These are phyloP conservation scores for Macroventuria anomochaeta DNA, from an alignment of 2,329 filamentous ascomycete species.

Conservation along the genomic window DNA sequence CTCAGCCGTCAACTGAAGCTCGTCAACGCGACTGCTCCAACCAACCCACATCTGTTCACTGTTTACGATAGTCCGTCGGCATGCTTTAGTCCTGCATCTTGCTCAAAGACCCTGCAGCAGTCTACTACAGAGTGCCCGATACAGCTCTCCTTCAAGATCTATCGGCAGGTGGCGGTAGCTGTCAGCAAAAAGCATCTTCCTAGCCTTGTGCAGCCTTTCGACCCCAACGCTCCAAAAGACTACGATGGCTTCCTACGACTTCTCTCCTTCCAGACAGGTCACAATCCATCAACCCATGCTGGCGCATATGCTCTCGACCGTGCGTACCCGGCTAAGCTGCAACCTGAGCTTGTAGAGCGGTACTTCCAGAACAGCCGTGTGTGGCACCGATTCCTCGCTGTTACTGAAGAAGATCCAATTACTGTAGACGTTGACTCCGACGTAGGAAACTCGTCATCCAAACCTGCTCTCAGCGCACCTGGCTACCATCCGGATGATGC, in stretches of 20 bases:
- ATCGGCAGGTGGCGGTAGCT: constrained; percentile 4
- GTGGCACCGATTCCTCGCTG: not conserved
- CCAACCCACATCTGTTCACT: constrained; percentile 9
- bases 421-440: not conserved
- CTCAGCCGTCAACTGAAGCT: constrained; percentile 10
- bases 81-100: constrained; percentile 1
- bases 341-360: not conserved
- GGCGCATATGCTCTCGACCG: constrained; percentile 1
- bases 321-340: constrained; percentile 4
- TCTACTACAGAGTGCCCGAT: constrained; percentile 2
- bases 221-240: not conserved
- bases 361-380: not conserved
- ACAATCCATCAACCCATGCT: constrained; percentile 4
- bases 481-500: not conserved
- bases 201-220: not conserved
- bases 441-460: not conserved
- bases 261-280: constrained; percentile 4
- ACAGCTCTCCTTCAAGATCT: not conserved
- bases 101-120: constrained; percentile 5
- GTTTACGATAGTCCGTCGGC: not conserved
- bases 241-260: not conserved
- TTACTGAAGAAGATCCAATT: not conserved
- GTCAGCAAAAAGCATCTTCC: constrained; percentile 7
- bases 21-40: not conserved
- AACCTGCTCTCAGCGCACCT: not conserved